Evolutionary conservation across 495 filamentous ascomycete genomes (phyloP).

Genomic region (Cladorrhinum samala): DNA sequence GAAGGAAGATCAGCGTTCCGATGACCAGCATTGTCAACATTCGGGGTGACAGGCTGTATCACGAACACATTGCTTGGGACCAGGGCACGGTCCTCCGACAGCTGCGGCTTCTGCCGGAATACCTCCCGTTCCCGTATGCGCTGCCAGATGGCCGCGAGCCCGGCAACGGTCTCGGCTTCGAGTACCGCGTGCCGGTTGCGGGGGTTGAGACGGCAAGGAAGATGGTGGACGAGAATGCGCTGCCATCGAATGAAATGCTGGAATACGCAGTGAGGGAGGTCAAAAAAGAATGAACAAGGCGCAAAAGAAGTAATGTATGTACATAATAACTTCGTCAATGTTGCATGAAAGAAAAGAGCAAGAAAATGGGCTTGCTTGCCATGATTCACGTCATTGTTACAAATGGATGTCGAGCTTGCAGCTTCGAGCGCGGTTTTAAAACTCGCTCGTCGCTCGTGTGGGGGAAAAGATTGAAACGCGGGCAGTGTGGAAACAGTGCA

Average conservation of each 20-base stretch:
- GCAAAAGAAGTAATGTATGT: background rate
- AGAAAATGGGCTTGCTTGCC: too few species aligned
- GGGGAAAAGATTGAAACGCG: background rate
- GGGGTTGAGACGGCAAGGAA: slow-evolving; percentile 62
- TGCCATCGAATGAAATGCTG: slow-evolving; percentile 62
- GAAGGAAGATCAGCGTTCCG: slow-evolving; percentile 59
- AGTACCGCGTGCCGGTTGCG: slow-evolving; percentile 63
- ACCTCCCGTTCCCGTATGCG: slow-evolving; percentile 51
- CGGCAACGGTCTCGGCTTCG: slow-evolving; percentile 39
- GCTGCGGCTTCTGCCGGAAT: slow-evolving; percentile 61
- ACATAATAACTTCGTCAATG: background rate
- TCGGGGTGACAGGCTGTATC: slow-evolving; percentile 65
- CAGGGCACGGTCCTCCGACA: slow-evolving; percentile 76
- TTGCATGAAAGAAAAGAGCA: background rate
- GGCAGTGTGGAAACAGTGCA: slow-evolving; percentile 1
- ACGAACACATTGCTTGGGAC: slow-evolving; percentile 86
- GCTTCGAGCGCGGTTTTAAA: background rate
- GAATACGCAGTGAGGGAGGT: slow-evolving; percentile 25
- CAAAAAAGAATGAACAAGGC: background rate
- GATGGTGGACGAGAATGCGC: slow-evolving; percentile 54
- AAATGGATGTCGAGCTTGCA: background rate
- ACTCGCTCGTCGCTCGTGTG: too few species aligned
- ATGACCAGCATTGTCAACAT: slow-evolving; percentile 71
- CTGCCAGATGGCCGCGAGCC: slow-evolving; percentile 37
- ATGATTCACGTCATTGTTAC: slow-evolving; percentile 8